phyloP scores from a whole-genome alignment of 2,329 filamentous ascomycete species.

The Macrophomina pseudophaseolina region DNA sequence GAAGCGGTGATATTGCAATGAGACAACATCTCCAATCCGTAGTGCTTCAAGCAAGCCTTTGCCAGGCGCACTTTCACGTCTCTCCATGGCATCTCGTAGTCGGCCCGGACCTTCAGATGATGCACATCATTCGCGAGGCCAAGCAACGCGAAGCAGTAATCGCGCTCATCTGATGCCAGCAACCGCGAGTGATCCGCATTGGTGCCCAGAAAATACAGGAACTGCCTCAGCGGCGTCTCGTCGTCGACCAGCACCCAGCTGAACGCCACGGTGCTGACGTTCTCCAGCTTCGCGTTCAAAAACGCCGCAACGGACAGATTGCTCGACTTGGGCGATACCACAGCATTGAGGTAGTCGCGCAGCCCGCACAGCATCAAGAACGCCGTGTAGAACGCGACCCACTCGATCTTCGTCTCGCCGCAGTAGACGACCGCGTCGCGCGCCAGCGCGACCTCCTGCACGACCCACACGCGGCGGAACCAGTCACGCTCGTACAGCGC shows the following conservation, averaged over 20 bases:
- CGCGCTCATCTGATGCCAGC: slow-evolving; percentile 15
- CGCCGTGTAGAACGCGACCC: slow-evolving; percentile 1
- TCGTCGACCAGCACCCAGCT: neutral
- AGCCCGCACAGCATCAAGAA: slow-evolving; percentile 25
- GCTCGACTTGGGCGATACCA: neutral
- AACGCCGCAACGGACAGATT: neutral
- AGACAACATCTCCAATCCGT: slow-evolving; percentile 5
- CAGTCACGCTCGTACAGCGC: slow-evolving; percentile 22
- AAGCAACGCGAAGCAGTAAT: slow-evolving; percentile 17
- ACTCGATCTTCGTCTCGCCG: neutral
- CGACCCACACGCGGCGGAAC: slow-evolving; percentile 30
- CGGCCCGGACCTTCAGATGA: neutral
- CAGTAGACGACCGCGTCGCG: neutral
- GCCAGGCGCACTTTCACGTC: neutral
- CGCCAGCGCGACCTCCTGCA: slow-evolving; percentile 29
- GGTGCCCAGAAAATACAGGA: slow-evolving; percentile 9
- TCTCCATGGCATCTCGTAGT: slow-evolving; percentile 3
- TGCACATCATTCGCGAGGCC: slow-evolving; percentile 3
- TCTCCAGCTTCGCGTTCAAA: slow-evolving; percentile 9
- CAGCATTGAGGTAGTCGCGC: slow-evolving; percentile 17
- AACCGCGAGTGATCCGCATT: neutral
- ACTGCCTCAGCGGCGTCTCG: neutral
- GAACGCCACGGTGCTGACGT: neutral
- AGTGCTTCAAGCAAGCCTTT: slow-evolving; percentile 5
- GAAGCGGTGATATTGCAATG: slow-evolving; percentile 3